Evolutionary conservation across 2,329 filamentous ascomycete species (phyloP).

Genomic region (Colletotrichum eleusines): DNA sequence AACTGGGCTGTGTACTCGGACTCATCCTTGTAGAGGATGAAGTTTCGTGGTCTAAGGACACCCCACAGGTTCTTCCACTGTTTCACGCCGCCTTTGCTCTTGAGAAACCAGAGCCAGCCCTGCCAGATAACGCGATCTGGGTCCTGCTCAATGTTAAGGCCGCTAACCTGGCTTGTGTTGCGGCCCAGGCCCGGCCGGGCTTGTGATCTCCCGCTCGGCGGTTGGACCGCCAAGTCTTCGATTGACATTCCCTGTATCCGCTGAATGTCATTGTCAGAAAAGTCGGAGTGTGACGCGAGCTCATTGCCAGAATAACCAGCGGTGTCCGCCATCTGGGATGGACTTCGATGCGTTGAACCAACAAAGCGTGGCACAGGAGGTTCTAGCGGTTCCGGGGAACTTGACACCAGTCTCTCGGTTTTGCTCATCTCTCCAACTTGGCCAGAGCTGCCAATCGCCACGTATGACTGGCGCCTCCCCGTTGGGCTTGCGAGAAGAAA

Average conservation of each 20-base stretch:
- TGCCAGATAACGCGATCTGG: conserved; percentile 94
- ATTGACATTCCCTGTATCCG: conserved; percentile 63
- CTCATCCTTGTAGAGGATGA: conserved; percentile 94
- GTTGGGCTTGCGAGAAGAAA: conserved; percentile 79
- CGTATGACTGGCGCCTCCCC: conserved; percentile 62
- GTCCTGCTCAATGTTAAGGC: conserved; percentile 69
- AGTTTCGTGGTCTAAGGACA: conserved; percentile 84
- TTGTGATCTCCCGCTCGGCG: conserved; percentile 43
- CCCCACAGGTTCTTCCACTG: conserved; percentile 98
- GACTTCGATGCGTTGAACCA: conserved; percentile 57
- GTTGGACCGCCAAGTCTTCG: conserved; percentile 61
- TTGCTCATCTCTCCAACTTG: conserved; percentile 18
- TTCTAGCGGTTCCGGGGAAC: conserved; percentile 71
- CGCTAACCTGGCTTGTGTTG: conserved; percentile 74
- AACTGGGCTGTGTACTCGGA: conserved; percentile 88
- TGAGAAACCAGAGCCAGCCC: conserved; percentile 87
- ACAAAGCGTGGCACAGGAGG: conserved; percentile 52
- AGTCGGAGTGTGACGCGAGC: conserved; percentile 85
- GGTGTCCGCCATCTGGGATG: conserved; percentile 74
- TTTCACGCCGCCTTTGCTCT: conserved; percentile 83
- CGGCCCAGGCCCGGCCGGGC: conserved; percentile 55
- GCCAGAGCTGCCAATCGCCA: conserved; percentile 34
- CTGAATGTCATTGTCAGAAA: conserved; percentile 77
- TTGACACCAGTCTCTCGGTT: conserved; percentile 59
- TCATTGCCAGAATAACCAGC: conserved; percentile 73